These are phyloP conservation scores for Periglandula ipomoeae DNA, from an alignment of 2,329 filamentous ascomycete genomes.

Conservation along the genomic window DNA sequence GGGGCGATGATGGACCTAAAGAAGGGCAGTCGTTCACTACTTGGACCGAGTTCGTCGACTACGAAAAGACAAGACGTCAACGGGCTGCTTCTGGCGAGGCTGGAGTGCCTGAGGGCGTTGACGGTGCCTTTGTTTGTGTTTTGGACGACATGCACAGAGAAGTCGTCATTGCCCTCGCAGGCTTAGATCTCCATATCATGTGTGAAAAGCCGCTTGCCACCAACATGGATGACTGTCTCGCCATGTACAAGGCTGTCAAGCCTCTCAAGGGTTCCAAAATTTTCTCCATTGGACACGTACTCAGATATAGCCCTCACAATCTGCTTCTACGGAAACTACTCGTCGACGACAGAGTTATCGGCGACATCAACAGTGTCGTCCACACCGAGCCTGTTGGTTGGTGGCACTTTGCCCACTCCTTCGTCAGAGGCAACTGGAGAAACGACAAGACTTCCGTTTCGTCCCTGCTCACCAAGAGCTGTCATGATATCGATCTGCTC, in stretches of 20 bases:
- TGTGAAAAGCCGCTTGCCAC: constrained; percentile 93
- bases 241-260: constrained; percentile 55
- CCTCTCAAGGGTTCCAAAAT: constrained; percentile 33
- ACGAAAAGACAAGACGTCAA: constrained; percentile 55
- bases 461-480: constrained; percentile 86
- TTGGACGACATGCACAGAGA: constrained; percentile 83
- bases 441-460: constrained; percentile 68
- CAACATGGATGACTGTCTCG: constrained; percentile 66
- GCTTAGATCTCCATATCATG: constrained; percentile 69
- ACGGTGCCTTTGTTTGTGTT: constrained; percentile 57
- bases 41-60: constrained; percentile 70
- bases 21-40: constrained; percentile 61
- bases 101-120: constrained; percentile 43
- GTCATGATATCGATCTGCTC: constrained; percentile 89
- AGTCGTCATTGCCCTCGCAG: constrained; percentile 65
- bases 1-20: constrained; percentile 41
- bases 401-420: constrained; percentile 92
- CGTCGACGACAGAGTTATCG: constrained; percentile 65
- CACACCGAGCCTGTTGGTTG: constrained; percentile 93
- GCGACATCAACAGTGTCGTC: constrained; percentile 75
- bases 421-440: constrained; percentile 91
- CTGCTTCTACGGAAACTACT: constrained; percentile 72
- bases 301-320: constrained; percentile 91
- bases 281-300: constrained; percentile 88
- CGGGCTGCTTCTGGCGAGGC: constrained; percentile 38